Evolutionary conservation across 2,329 filamentous ascomycete genomes (phyloP).

Genomic region (Fusarium algeriense): DNA sequence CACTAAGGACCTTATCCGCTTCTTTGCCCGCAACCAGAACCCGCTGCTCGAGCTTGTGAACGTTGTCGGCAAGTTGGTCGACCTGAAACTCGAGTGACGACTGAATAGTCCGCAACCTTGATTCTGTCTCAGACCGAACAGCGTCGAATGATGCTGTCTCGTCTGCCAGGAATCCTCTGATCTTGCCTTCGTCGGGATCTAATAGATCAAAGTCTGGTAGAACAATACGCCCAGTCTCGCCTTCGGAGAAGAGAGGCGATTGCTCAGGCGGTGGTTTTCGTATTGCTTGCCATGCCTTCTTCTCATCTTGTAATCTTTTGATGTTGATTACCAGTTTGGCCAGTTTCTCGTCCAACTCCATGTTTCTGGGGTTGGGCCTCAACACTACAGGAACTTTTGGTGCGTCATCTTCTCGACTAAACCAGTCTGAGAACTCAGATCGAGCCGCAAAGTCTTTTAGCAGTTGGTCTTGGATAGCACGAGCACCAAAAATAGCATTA

Average conservation of each 20-base stretch:
- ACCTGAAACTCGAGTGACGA: constrained; percentile 79
- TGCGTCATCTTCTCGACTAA: constrained; percentile 74
- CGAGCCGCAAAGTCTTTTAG: constrained; percentile 87
- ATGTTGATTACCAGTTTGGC: constrained; percentile 85
- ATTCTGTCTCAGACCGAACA: constrained; percentile 59
- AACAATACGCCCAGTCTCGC: constrained; percentile 46
- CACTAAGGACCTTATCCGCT: constrained; percentile 78
- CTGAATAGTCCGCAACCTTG: constrained; percentile 61
- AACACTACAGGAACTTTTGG: constrained; percentile 71
- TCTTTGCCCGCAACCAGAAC: constrained; percentile 79
- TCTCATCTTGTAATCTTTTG: constrained; percentile 88
- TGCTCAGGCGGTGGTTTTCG: constrained; percentile 73
- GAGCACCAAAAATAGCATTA: constrained; percentile 79
- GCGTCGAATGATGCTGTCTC: constrained; percentile 58
- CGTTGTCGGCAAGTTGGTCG: constrained; percentile 86
- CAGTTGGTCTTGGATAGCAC: constrained; percentile 91
- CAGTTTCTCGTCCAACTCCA: constrained; percentile 85
- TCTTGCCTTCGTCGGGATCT: constrained; percentile 74
- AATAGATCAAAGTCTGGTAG: constrained; percentile 72
- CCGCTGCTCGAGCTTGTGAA: constrained; percentile 87
- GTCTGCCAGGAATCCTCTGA: constrained; percentile 68
- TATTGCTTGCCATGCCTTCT: constrained; percentile 83
- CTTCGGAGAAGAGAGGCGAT: constrained; percentile 61
- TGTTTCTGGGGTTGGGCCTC: constrained; percentile 90
- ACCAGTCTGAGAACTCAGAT: constrained; percentile 94